Evolutionary conservation across 2,329 filamentous ascomycete species (phyloP).

Genomic region (Graphilbum fragrans): DNA sequence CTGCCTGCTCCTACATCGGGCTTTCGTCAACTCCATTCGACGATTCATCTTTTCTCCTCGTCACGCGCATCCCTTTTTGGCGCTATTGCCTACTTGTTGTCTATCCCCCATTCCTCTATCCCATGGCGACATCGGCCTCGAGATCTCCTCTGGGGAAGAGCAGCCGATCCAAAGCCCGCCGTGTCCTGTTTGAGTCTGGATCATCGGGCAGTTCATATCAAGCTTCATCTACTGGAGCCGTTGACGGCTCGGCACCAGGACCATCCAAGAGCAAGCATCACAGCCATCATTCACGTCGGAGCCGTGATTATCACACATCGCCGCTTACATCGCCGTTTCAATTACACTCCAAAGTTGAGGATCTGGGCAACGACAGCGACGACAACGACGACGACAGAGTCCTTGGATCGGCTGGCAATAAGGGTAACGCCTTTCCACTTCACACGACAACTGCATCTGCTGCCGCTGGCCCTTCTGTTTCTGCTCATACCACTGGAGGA

Average conservation of each 20-base stretch:
- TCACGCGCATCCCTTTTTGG: neutral
- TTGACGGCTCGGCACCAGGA: neutral
- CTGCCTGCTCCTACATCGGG: neutral
- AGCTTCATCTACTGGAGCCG: neutral
- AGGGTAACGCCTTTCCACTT: neutral
- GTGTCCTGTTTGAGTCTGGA: constrained; percentile 7
- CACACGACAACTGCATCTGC: neutral
- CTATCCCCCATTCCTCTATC: neutral
- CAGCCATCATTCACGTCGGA: neutral
- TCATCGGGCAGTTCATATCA: neutral
- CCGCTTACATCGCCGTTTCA: neutral
- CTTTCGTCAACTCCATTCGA: neutral
- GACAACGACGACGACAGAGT: neutral
- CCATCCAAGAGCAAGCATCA: neutral
- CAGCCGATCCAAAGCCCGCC: neutral
- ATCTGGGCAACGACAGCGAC: constrained; percentile 1
- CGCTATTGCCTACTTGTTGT: neutral
- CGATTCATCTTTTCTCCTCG: neutral
- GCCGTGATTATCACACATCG: neutral
- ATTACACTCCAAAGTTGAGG: constrained; percentile 5
- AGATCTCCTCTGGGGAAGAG: neutral
- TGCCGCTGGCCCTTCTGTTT: neutral
- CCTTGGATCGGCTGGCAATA: neutral
- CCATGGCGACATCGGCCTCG: constrained; percentile 5
- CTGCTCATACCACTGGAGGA: neutral